Evolutionary conservation across 1,284 basidiomycete species (phyloP), one percentile per base, ranked within the genome.

Genomic region (Cutaneotrichosporon dermatis): DNA sequence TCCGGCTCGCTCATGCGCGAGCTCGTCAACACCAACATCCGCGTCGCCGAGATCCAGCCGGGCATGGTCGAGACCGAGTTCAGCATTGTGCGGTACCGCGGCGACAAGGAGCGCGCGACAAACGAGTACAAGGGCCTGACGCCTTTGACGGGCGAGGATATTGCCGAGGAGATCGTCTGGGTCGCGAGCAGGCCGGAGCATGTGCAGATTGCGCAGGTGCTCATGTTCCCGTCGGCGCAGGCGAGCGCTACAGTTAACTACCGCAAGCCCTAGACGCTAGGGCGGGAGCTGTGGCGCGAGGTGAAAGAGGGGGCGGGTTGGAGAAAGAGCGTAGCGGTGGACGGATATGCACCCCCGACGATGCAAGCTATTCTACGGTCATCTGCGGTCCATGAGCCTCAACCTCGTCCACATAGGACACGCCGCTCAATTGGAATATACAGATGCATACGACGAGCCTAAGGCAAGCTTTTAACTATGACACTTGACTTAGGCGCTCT

Each of bases 151-250:
- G 87, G 88, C 8, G 82, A 87, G 60, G 92, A 95, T 73, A 88
- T 95, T 55, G 95, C 95, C 1, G 94, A 99, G 77, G 92, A 99
- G 78, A 95, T 99, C 70, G 92, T 97, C 10, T 99, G 75, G 75
- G 59, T 62, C 11, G 74, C 75, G 4, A 71, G 69, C 4, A 62
- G 75, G 4, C 61, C 64, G 1, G 54, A 55, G 6, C 60, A 65
- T 44, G 64, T 65, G 13, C 60, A 65, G 45, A 56, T 64, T 12
- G 59, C 62, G 33, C 52, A 54, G 58, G 56, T 74, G 33, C 69
- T 74, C 57, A 68, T 76, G 39, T 66, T 74, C 52, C 75, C 75
- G 3, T 67, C 68, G 45, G 66, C 68, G 51, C 75, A 76, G 55
- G 74, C 75, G 4, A 67, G 70, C 2, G 66, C 75, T 8, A 71